Evolutionary conservation across 371 early-diverging fungal species (phyloP), one percentile per base, ranked within the genome.

Genomic region (Mucor racemosus): DNA sequence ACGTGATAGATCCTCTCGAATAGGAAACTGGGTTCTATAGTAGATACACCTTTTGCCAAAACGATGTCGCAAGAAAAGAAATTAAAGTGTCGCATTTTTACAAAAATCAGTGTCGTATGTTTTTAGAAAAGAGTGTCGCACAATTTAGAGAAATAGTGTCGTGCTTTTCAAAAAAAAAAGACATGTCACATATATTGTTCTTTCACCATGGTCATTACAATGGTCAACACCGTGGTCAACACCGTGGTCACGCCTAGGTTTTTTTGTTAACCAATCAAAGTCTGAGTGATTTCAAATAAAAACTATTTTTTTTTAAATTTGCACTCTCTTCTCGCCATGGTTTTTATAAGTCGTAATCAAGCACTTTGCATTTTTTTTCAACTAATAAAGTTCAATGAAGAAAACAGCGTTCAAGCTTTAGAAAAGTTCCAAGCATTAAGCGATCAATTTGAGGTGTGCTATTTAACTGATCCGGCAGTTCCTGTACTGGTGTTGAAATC

Each of bases 381-480:
- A 57, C 57, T n/a, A n/a, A n/a, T 66, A 66, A 61, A 66, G 67
- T 61, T 66, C 61, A 66, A 66, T 56, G 48, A 66, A 66, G 67
- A 66, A 66, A 66, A 66, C 62, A 56, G 34, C 26, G 26, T 44
- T 66, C 21, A 66, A 61, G 67, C 60, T 66, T 61, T 60, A 66
- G 67, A 66, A 66, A 66, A 66, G 56, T 61, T 66, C 26, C 61
- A 66, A 31, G 56, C 61, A 56, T 60, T 66, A 44, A 66, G 61
- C 61, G 67, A 66, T 66, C 21, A 65, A 58, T 13, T 15, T n/a
- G 60, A 65, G n/a, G 65, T 58, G 59, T 65, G 41, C 62, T 41
- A 41, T 41, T 11, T 41, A 41, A 41, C 41, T 41, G 41, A 44
- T 44, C 44, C 44, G 44, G 26, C 57, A 46, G 17, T 57, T 64